phyloP scores from a whole-genome alignment of 2,329 filamentous ascomycete species.

The Ascochyta koolunga region DNA sequence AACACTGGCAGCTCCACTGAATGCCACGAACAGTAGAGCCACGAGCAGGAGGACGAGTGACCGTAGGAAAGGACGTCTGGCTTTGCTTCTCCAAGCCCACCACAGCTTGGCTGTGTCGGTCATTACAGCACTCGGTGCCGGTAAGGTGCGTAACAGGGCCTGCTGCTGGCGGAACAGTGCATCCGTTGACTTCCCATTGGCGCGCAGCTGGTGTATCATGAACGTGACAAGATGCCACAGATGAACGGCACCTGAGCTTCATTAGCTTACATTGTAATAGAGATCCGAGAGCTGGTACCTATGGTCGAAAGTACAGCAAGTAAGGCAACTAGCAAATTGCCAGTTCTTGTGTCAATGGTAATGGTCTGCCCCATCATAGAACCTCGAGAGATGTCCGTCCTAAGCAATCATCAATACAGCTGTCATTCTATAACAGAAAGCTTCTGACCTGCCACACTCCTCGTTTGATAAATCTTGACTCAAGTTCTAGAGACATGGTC shows the following conservation, averaged over 20 bases:
- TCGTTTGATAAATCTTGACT: conserved; percentile 1
- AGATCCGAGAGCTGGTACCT: not conserved
- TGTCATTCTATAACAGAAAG: too few species aligned
- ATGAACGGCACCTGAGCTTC: conserved; percentile 13
- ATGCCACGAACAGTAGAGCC: conserved; percentile 13
- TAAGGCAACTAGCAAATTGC: conserved; percentile 26
- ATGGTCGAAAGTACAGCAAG: conserved; percentile 22
- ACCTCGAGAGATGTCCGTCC: conserved; percentile 16
- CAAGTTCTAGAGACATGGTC: conserved; percentile 7
- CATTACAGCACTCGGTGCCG: conserved; percentile 21
- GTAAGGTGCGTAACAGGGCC: conserved; percentile 25
- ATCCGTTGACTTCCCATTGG: conserved; percentile 16
- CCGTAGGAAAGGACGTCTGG: conserved; percentile 8
- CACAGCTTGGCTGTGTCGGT: conserved; percentile 25
- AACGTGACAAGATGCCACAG: conserved; percentile 30
- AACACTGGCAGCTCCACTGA: conserved; percentile 17
- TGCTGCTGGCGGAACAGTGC: conserved; percentile 28
- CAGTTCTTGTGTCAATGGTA: conserved; percentile 26
- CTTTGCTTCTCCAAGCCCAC: conserved; percentile 23
- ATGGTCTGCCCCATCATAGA: conserved; percentile 25
- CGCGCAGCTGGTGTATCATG: conserved; percentile 21
- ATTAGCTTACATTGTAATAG: not conserved
- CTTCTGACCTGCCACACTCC: conserved; percentile 1
- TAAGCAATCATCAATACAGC: not conserved
- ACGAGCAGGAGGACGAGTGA: conserved; percentile 13